Percentiles rank a stretch among this genome's conserved stretches.
phyloP scores from a whole-genome alignment of 352 stramenopile genomes.

The Globisporangium heterothallicum region DNA sequence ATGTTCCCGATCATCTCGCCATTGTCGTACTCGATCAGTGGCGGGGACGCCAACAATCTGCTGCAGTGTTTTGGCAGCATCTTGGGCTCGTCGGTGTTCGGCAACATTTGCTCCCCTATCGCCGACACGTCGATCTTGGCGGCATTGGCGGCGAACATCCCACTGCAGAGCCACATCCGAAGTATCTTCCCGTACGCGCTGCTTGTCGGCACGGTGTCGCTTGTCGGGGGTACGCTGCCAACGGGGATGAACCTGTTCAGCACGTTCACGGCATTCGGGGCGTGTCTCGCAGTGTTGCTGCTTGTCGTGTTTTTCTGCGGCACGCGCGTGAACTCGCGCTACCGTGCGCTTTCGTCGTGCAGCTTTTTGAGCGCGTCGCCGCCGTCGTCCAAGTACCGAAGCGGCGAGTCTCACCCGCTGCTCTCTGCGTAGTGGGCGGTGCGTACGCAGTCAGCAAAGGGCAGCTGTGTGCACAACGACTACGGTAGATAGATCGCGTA shows the following conservation, averaged over 20 bases:
- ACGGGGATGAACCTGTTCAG: slow-evolving; percentile 72
- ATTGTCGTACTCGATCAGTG: slow-evolving; percentile 79
- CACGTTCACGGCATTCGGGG: slow-evolving; percentile 73
- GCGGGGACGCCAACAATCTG: slow-evolving; percentile 75
- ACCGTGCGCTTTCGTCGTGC: slow-evolving; percentile 66
- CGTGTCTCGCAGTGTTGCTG: slow-evolving; percentile 65
- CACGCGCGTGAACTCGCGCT: slow-evolving; percentile 72
- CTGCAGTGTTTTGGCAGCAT: slow-evolving; percentile 86
- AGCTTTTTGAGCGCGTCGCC: slow-evolving; percentile 69
- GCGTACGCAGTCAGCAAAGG: too few species aligned
- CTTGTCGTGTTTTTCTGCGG: slow-evolving; percentile 79
- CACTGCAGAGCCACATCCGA: slow-evolving; percentile 78
- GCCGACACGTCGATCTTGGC: slow-evolving; percentile 91
- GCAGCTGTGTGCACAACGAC: too few species aligned
- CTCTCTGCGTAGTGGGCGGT: slow-evolving; percentile 22
- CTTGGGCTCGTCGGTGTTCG: slow-evolving; percentile 81
- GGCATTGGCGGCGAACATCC: slow-evolving; percentile 69
- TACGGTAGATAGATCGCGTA: too few species aligned
- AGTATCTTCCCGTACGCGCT: slow-evolving; percentile 84
- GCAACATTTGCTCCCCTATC: slow-evolving; percentile 89
- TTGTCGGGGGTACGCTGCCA: slow-evolving; percentile 62
- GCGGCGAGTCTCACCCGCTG: slow-evolving; percentile 44
- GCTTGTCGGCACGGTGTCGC: slow-evolving; percentile 59
- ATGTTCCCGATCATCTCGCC: slow-evolving; percentile 90
- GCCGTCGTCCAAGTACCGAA: slow-evolving; percentile 40